Conservation (phyloP, 495 filamentous ascomycete species). For the Lophiotrema nucula region DNA sequence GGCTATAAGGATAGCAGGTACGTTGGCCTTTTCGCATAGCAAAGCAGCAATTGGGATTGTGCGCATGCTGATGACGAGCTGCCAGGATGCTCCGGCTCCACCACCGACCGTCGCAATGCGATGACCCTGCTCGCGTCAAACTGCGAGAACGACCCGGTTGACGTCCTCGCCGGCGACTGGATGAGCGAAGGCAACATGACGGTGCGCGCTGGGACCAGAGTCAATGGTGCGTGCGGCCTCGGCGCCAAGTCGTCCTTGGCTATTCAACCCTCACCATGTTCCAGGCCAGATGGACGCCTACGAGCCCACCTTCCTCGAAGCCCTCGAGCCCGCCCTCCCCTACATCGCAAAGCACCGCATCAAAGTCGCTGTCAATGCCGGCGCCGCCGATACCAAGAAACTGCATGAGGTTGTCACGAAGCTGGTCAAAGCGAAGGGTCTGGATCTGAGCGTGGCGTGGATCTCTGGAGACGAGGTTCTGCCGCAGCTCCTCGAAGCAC, state of each 20-base stretch:
- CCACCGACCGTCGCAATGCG: constrained; percentile 57
- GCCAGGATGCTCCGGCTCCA: constrained; percentile 51
- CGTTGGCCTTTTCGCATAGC: too few species aligned
- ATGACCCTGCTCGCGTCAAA: constrained; percentile 54
- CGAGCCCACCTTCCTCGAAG: constrained; percentile 54
- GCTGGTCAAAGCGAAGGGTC: constrained; percentile 46
- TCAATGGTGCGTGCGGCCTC: too few species aligned
- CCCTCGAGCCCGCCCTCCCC: constrained; percentile 52
- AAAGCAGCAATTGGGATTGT: too few species aligned
- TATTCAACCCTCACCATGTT: not conserved
- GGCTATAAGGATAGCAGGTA: too few species aligned
- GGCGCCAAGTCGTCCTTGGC: not conserved
- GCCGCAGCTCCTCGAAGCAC: constrained; percentile 43
- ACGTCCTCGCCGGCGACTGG: constrained; percentile 59
- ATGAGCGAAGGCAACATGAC: constrained; percentile 60
- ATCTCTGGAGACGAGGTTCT: constrained; percentile 56
- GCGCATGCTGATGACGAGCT: too few species aligned
- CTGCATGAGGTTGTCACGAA: constrained; percentile 48
- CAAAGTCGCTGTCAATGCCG: constrained; percentile 60
- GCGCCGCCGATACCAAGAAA: constrained; percentile 51
- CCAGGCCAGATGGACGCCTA: constrained; percentile 46
- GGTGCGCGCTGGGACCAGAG: constrained; percentile 46
- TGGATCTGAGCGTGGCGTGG: constrained; percentile 54
- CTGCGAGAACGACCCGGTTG: constrained; percentile 50
- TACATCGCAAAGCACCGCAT: constrained; percentile 53